These are phyloP conservation scores for Hordeum marinum DNA, from an alignment of 176 grass and related monocot species.

Conservation along the genomic window DNA sequence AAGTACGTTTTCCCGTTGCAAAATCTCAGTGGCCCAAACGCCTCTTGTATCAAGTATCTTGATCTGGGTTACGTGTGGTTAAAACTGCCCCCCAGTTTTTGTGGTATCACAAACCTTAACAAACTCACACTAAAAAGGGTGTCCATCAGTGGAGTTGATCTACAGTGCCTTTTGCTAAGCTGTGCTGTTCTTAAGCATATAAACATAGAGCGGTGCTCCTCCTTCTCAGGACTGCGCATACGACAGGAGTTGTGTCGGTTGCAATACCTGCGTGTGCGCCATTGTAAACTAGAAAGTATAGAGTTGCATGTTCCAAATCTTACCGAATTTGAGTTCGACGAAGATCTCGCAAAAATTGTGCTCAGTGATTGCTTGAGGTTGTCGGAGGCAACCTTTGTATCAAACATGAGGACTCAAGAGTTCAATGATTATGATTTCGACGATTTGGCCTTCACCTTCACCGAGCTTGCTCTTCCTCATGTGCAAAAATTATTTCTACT, in stretches of 20 bases:
- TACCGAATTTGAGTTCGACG: background rate
- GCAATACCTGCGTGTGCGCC: background rate
- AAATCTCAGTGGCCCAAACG: background rate
- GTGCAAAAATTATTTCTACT: background rate
- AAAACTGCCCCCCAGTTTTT: background rate
- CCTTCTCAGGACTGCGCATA: background rate
- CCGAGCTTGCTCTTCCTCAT: background rate
- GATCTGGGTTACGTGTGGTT: background rate
- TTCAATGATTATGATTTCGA: background rate
- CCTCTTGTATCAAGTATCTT: background rate
- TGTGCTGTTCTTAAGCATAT: background rate
- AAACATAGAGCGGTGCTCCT: background rate
- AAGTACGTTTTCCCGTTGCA: background rate
- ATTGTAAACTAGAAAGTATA: background rate
- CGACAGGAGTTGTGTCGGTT: background rate
- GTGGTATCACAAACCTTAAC: background rate
- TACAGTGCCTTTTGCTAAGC: background rate
- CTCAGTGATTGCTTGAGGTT: background rate
- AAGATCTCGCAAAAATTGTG: background rate
- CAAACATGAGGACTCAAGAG: background rate
- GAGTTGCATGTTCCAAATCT: background rate
- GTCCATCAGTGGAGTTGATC: background rate
- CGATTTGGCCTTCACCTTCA: background rate
- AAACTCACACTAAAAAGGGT: background rate
- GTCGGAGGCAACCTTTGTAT: background rate